Evolutionary conservation across 1,284 basidiomycete species (phyloP).

Genomic region (Cryptococcus floricola): DNA sequence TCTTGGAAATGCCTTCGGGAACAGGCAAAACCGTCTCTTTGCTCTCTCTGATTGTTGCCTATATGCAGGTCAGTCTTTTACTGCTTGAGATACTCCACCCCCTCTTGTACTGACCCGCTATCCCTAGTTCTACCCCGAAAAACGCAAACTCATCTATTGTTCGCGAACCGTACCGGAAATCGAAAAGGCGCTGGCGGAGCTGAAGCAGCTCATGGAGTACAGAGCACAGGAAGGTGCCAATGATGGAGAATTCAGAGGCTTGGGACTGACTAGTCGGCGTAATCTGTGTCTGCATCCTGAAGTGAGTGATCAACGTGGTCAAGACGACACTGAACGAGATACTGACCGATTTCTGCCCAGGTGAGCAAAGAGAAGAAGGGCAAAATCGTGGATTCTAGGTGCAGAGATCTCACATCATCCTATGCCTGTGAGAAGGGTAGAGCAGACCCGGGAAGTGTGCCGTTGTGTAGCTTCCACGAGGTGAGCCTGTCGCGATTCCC

Average conservation of each 20-base stretch:
- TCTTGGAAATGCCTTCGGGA: slow-evolving; percentile 99
- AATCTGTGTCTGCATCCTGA: slow-evolving; percentile 96
- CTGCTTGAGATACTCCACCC: background rate
- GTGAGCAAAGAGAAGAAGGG: slow-evolving; percentile 97
- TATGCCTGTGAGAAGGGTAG: slow-evolving; percentile 80
- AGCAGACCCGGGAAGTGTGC: slow-evolving; percentile 83
- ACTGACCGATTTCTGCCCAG: slow-evolving; percentile 48
- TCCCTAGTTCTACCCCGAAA: slow-evolving; percentile 77
- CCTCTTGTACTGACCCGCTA: background rate
- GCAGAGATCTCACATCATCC: slow-evolving; percentile 89
- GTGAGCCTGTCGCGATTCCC: slow-evolving; percentile 51
- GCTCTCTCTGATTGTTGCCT: slow-evolving; percentile 92
- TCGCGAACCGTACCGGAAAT: slow-evolving; percentile 99
- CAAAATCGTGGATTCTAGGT: slow-evolving; percentile 92
- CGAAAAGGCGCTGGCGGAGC: slow-evolving; percentile 93
- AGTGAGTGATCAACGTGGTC: slow-evolving; percentile 51
- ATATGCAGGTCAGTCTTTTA: slow-evolving; percentile 71
- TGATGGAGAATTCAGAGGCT: slow-evolving; percentile 77
- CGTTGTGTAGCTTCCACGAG: slow-evolving; percentile 94
- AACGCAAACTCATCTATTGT: slow-evolving; percentile 95
- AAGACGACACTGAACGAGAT: background rate
- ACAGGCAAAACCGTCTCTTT: slow-evolving; percentile 99
- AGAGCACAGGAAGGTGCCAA: slow-evolving; percentile 71
- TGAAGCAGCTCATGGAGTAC: slow-evolving; percentile 93
- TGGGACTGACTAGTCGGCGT: slow-evolving; percentile 92